phyloP scores from a whole-genome alignment of 2,329 filamentous ascomycete genomes.

The Penicillium sp. region DNA sequence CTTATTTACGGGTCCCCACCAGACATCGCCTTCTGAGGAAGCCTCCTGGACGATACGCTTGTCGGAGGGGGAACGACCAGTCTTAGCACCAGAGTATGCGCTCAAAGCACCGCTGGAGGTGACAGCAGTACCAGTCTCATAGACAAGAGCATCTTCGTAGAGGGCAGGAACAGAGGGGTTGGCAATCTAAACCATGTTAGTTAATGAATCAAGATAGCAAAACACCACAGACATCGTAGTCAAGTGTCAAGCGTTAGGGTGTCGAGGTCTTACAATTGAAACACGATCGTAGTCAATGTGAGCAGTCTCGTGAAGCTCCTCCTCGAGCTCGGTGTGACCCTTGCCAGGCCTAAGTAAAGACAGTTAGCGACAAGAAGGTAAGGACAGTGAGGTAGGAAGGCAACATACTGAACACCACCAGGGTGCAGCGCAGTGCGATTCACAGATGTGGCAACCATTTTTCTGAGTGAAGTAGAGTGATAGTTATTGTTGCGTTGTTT shows the following conservation, averaged over 20 bases:
- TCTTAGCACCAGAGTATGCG: constrained; percentile 97
- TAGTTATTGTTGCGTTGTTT: constrained; percentile 53
- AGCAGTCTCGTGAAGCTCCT: constrained; percentile 92
- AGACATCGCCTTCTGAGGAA: constrained; percentile 80
- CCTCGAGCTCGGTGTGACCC: constrained; percentile 93
- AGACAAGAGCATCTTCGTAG: constrained; percentile 97
- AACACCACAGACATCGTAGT: constrained; percentile 6
- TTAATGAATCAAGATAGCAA: constrained; percentile 1
- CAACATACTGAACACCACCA: constrained; percentile 73
- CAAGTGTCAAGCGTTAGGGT: constrained; percentile 2
- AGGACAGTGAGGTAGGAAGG: constrained; percentile 7
- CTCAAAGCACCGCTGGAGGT: constrained; percentile 90
- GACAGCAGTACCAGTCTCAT: constrained; percentile 95
- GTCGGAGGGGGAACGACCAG: constrained; percentile 88
- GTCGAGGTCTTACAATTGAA: constrained; percentile 64
- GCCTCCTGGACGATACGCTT: constrained; percentile 95
- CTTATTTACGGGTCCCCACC: constrained; percentile 99
- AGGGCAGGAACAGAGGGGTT: constrained; percentile 92
- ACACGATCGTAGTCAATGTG: constrained; percentile 99
- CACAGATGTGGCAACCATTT: constrained; percentile 51
- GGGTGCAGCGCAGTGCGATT: constrained; percentile 93
- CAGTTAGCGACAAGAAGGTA: constrained; percentile 14
- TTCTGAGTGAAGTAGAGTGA: constrained; percentile 49
- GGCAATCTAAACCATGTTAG: constrained; percentile 49
- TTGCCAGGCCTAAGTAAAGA: constrained; percentile 55